These are phyloP conservation scores for Melampsora abietis-canadensis DNA, from an alignment of 1,284 basidiomycete genomes.

Conservation along the genomic window DNA sequence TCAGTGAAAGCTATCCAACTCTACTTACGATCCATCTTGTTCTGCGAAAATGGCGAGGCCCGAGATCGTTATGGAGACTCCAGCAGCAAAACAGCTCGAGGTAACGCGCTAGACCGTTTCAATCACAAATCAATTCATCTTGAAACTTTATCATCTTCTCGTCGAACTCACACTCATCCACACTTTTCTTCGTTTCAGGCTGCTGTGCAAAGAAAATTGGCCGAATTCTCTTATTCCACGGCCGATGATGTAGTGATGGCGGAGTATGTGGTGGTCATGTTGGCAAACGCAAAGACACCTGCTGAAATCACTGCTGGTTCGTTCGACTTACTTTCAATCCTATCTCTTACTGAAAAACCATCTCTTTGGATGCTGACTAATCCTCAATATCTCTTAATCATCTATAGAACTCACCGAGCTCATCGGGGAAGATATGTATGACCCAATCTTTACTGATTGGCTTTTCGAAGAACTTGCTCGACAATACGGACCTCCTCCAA, in stretches of 20 bases:
- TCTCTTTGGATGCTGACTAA: not conserved
- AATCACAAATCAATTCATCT: not conserved
- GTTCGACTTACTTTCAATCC: not conserved
- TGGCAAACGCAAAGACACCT: constrained; percentile 51
- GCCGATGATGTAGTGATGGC: constrained; percentile 45
- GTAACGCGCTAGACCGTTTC: not conserved
- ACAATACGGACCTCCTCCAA: constrained; percentile 22
- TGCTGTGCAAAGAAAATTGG: constrained; percentile 39
- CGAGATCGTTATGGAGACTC: constrained; percentile 43
- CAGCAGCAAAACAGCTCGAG: constrained; percentile 41
- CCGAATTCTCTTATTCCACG: constrained; percentile 41
- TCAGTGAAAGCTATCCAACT: no score
- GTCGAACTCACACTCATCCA: no score
- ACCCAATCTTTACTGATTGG: constrained; percentile 48
- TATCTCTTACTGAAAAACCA: not conserved
- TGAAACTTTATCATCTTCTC: not conserved
- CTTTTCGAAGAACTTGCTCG: constrained; percentile 47
- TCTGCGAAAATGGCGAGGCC: constrained; percentile 28
- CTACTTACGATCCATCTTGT: no score
- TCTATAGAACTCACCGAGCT: constrained; percentile 49
- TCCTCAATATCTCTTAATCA: not conserved
- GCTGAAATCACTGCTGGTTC: constrained; percentile 48
- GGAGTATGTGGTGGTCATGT: constrained; percentile 54
- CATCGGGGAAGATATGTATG: constrained; percentile 49
- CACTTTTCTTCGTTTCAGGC: constrained; percentile 4